Evolutionary conservation across 495 filamentous ascomycete genomes (phyloP).

Genomic region (Aspergillus indologenus): DNA sequence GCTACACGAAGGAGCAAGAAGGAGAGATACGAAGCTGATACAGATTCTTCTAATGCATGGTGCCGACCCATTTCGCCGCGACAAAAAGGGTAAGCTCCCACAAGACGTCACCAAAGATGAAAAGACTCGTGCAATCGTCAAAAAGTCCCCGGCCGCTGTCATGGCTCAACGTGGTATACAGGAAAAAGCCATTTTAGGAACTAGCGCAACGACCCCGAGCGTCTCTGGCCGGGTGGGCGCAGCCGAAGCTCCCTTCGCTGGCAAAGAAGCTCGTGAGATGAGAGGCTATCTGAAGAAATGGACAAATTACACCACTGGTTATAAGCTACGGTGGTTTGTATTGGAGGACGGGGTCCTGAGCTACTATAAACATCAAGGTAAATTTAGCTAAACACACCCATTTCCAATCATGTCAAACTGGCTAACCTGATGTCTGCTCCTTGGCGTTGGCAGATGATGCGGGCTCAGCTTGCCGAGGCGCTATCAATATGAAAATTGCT

Average conservation of each 20-base stretch:
- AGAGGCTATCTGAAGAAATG: constrained; percentile 98
- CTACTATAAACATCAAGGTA: constrained; percentile 96
- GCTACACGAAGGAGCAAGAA: constrained; percentile 88
- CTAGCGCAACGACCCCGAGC: constrained; percentile 55
- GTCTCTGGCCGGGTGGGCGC: constrained; percentile 48
- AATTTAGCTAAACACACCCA: constrained; percentile 2
- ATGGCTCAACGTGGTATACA: constrained; percentile 94
- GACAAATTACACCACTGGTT: constrained; percentile 97
- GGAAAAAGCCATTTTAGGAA: constrained; percentile 90
- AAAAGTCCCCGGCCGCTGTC: constrained; percentile 89
- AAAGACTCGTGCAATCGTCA: constrained; percentile 76
- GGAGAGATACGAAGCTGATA: constrained; percentile 78
- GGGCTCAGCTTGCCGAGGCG: constrained; percentile 75
- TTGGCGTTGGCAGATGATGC: constrained; percentile 60
- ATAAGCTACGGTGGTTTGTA: constrained; percentile 96
- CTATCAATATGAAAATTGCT: constrained; percentile 98
- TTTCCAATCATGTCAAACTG: background rate
- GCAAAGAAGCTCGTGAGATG: constrained; percentile 91
- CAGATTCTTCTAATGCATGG: constrained; percentile 89
- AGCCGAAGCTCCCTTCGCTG: constrained; percentile 62
- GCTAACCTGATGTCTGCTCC: background rate
- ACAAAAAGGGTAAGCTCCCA: constrained; percentile 90
- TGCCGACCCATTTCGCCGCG: constrained; percentile 93
- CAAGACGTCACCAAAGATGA: constrained; percentile 98
- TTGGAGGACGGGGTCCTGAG: constrained; percentile 95